Evolutionary conservation across 352 stramenopile species (phyloP).

Genomic region (Globisporangium cylindrosporum): DNA sequence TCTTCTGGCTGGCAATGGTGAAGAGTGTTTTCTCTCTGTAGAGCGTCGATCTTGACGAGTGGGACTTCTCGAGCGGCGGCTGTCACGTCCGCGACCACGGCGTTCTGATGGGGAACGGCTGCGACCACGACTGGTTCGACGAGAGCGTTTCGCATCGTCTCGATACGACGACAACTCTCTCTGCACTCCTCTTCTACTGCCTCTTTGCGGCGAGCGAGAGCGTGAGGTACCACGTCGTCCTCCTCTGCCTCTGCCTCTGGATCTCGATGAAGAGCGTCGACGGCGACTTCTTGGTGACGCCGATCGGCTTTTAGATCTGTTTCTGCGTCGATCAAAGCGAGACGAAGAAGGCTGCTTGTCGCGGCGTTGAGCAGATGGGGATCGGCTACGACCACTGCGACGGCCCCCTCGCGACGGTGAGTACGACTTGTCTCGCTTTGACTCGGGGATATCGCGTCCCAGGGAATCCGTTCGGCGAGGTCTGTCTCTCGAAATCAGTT

Average conservation of each 20-base stretch:
- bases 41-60: conserved; percentile 3
- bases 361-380: neutral
- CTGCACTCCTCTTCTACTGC: neutral
- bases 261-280: conserved; percentile 27
- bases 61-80: conserved; percentile 13
- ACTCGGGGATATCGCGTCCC: conserved; percentile 18
- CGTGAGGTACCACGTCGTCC: conserved; percentile 1
- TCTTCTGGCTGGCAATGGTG: neutral
- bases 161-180: neutral
- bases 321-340: conserved; percentile 2
- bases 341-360: neutral
- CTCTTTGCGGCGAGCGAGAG: conserved; percentile 5
- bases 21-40: conserved; percentile 1
- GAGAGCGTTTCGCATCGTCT: neutral
- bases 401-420: neutral
- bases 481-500: neutral
- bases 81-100: conserved; percentile 1
- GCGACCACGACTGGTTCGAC: conserved; percentile 2
- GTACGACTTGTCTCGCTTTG: conserved; percentile 1
- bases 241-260: conserved; percentile 6
- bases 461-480: conserved; percentile 22
- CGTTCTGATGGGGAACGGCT: neutral
- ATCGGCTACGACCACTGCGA: conserved; percentile 6
- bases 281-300: conserved; percentile 10
- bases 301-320: conserved; percentile 6